Evolutionary conservation across 106 monocot species (phyloP).

Genomic region (Dioscorea alata): DNA sequence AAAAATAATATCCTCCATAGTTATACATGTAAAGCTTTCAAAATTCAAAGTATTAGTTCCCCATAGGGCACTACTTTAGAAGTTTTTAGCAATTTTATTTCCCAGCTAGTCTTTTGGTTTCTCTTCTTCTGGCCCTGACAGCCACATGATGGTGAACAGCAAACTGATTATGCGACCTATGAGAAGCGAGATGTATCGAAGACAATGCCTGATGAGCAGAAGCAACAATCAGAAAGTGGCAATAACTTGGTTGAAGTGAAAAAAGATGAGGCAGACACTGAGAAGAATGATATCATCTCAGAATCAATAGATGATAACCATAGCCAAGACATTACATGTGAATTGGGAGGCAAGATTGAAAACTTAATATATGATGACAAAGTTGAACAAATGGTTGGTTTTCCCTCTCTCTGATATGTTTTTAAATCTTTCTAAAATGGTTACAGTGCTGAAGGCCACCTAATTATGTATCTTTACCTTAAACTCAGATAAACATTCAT

Average conservation of each 20-base stretch:
- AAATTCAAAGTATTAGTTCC: background rate
- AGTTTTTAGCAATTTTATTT: background rate
- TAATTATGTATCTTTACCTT: background rate
- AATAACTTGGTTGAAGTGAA: background rate
- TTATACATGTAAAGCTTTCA: background rate
- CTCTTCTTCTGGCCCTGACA: background rate
- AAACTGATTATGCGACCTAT: background rate
- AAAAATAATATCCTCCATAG: background rate
- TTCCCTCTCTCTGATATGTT: background rate
- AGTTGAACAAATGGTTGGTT: background rate
- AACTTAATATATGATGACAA: background rate
- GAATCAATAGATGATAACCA: slow-evolving; percentile 1
- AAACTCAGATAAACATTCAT: background rate
- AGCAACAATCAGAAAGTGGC: background rate
- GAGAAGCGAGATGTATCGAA: too few species aligned
- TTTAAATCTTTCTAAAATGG: background rate
- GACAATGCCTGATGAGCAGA: background rate
- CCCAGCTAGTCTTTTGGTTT: background rate
- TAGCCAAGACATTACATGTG: background rate
- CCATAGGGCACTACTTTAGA: background rate
- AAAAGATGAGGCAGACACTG: background rate
- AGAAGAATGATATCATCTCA: background rate
- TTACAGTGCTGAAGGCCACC: background rate
- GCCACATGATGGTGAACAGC: background rate
- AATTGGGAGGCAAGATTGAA: slow-evolving; percentile 4